Evolutionary conservation across 2,329 filamentous ascomycete genomes (phyloP), one percentile per base, ranked within the genome.

Genomic region (Trichoderma koningii): DNA sequence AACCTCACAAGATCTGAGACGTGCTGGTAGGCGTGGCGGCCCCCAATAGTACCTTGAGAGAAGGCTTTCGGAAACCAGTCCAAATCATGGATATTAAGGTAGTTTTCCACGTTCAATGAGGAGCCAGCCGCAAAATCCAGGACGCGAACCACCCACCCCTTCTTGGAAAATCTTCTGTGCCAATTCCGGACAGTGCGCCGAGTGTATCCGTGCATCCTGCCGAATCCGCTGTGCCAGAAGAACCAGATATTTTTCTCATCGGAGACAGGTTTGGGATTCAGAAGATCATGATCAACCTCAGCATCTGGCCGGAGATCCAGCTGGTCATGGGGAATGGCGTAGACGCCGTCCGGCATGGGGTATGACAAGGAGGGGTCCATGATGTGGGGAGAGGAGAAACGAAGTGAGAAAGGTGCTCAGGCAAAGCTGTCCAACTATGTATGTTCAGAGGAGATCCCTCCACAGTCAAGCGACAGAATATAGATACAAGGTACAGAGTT

Each of bases 1-100:
- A 77, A 86, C 1, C 85, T 81, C 3, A 87, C 82, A 1, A 88
- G 80, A 66, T 88, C 85, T 0, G 83, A 85, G 0, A 78, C 82
- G 69, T 87, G 84, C 69, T 87, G 84, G 3, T 75, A 73, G 0
- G 78, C 80, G 71, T 84, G 85, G 9, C 73, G 73, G 15, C 85
- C 84, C 3, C 74, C 75, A 7, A 87, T 75, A 0, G 77, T 78
- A 7, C 79, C 78, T n/a, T 84, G 75, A 47, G 7, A 71, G 69
- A 86, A 87, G 0, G 83, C 81, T 41, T 71, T 72, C 0, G 84
- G 84, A 64, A 86, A 84, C 0, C 73, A 73, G 0, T 64, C 56
- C 0, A 75, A 73, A 61, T 83, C 80, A 2, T 76, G 66, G 7
- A 80, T 69, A 70, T 85, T 77, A 47, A 86, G 75, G 67, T 79